Evolutionary conservation across 2,329 filamentous ascomycete species (phyloP).

Genomic region (Colletotrichum abscissum): DNA sequence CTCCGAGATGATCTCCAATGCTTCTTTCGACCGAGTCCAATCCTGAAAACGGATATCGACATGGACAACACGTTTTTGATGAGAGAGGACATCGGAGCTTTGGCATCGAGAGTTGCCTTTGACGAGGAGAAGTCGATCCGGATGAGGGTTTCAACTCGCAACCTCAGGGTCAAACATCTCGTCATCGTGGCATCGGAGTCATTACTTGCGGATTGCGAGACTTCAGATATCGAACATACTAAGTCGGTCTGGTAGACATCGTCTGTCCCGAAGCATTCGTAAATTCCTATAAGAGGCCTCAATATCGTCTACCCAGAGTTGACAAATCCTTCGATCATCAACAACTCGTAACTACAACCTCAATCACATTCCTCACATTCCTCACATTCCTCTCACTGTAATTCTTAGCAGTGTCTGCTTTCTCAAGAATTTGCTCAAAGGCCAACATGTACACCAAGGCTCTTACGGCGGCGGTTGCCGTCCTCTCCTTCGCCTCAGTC

Average conservation of each 20-base stretch:
- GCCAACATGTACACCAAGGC: not conserved
- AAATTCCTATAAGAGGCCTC: not conserved
- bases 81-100: not conserved
- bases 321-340: not conserved
- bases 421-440: not conserved
- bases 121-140: not conserved
- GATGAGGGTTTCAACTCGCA: not conserved
- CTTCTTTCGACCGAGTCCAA: not conserved
- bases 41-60: not conserved
- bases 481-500: not conserved
- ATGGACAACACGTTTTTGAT: not conserved
- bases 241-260: not conserved
- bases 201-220: not conserved
- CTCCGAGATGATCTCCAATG: not conserved
- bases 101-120: not conserved
- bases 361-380: not conserved
- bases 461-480: not conserved
- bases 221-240: not conserved
- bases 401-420: too few relatives aligned
- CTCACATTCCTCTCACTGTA: too few relatives aligned
- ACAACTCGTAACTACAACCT: too few relatives aligned
- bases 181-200: not conserved
- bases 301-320: not conserved
- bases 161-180: not conserved
- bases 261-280: not conserved